These are phyloP conservation scores for Penicillium polonicum DNA, from an alignment of 2,329 filamentous ascomycete species.

Conservation along the genomic window DNA sequence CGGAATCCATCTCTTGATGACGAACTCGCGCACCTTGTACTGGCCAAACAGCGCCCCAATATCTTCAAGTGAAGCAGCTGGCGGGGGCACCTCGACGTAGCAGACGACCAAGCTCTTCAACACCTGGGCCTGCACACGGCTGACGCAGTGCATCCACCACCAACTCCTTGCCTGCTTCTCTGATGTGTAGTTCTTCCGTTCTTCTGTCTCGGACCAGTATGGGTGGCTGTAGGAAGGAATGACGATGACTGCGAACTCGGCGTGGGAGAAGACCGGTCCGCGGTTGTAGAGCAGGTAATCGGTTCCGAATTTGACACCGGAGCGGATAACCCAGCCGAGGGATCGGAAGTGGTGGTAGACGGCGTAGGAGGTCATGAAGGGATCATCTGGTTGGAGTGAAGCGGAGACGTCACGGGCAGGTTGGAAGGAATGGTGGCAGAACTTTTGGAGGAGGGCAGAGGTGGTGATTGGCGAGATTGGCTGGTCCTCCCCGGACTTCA, in stretches of 20 bases:
- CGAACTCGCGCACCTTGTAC: constrained; percentile 78
- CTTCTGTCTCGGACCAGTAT: constrained; percentile 62
- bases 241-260: constrained; percentile 85
- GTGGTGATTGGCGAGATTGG: constrained; percentile 48
- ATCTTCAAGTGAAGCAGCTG: constrained; percentile 51
- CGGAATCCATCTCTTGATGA: constrained; percentile 77
- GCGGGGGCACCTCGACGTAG: constrained; percentile 86
- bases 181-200: constrained; percentile 53
- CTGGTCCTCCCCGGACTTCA: constrained; percentile 15
- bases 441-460: constrained; percentile 62
- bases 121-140: constrained; percentile 85
- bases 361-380: constrained; percentile 81
- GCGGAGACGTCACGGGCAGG: constrained; percentile 52
- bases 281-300: constrained; percentile 94
- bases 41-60: constrained; percentile 63
- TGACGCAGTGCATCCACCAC: constrained; percentile 73
- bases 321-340: constrained; percentile 88
- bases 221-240: constrained; percentile 75
- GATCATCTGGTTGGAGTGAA: constrained; percentile 68
- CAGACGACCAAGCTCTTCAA: constrained; percentile 85
- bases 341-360: constrained; percentile 97
- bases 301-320: constrained; percentile 90
- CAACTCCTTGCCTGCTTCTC: constrained; percentile 44
- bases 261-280: constrained; percentile 90
- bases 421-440: constrained; percentile 68